Base-by-base conservation (phyloP, 1,284 basidiomycete species). In the Puccinia novopanici region DNA sequence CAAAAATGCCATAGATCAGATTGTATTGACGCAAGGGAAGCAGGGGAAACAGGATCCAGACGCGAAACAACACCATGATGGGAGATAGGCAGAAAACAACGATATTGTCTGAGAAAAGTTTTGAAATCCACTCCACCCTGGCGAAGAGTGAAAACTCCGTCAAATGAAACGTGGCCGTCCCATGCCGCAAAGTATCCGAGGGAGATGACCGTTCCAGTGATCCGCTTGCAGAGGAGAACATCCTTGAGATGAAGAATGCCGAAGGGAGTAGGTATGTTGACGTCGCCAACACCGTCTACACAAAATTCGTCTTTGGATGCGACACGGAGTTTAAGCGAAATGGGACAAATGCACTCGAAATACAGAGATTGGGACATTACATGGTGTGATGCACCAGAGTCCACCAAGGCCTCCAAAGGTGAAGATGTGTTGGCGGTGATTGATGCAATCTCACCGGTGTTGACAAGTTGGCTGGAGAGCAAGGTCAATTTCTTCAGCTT, bases 321-420 rank as follows among this genome's bases (percentile, higher is more conserved):
- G 17, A 70, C 67, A 12, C 17, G 50, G 5, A 50, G 24, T 0
- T 19, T 45, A 3, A 70, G 15, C 4, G 34, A 34, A 34, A 30
- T 70, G 34, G 52, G 50, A 3, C 10, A 24, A 24, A 3, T 42
- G 1, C 4, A 73, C 6, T 22, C 40, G 22, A 42, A 40, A 24
- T 12, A 65, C 45, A 0, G n/a, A 65, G 5, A 5, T 0, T 1
- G 0, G 48, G 12, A 24, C 34, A 24, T 71, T 71, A 71, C 68
- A 55, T 71, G 68, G 30, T 71, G 30, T n/a, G 68, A 52, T 2
- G 68, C 68, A 15, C 68, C 68, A 0, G 68, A 27, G 17, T 71
- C 68, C 6, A 17, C 15, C 3, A 10, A 1, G 8, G 45, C 22
- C 3, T 52, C 13, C 68, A 12, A 15, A 34, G n/a, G n/a, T n/a